phyloP scores from a whole-genome alignment of 352 stramenopile species.

The Plasmopara muralis region DNA sequence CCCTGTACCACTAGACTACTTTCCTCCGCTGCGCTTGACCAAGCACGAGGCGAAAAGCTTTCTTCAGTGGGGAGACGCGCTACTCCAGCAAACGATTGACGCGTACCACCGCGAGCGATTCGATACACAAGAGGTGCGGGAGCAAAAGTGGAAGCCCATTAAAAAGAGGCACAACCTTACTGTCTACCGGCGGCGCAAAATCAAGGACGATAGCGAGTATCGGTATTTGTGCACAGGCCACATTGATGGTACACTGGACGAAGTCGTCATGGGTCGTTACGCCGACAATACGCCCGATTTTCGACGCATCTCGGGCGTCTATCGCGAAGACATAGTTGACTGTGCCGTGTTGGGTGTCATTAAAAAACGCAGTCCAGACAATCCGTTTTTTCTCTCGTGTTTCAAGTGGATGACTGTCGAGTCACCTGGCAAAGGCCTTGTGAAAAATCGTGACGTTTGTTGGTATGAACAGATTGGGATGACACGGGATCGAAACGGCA shows the following conservation, averaged over 20 bases:
- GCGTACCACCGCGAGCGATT: constrained; percentile 64
- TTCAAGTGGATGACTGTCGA: constrained; percentile 83
- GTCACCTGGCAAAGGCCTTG: constrained; percentile 56
- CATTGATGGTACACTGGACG: constrained; percentile 64
- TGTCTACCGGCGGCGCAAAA: constrained; percentile 47
- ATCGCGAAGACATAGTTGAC: constrained; percentile 71
- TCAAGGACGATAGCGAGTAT: constrained; percentile 42
- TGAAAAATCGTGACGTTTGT: constrained; percentile 76
- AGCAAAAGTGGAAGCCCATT: constrained; percentile 66
- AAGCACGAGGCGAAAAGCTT: constrained; percentile 41
- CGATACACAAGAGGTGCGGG: constrained; percentile 46
- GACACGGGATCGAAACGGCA: constrained; percentile 58
- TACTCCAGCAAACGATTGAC: constrained; percentile 63
- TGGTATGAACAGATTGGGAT: constrained; percentile 74
- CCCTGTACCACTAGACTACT: constrained; percentile 55
- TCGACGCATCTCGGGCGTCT: constrained; percentile 62
- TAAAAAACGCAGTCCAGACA: constrained; percentile 31
- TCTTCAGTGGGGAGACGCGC: constrained; percentile 53
- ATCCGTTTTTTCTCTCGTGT: constrained; percentile 67
- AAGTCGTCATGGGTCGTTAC: constrained; percentile 72
- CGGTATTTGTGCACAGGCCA: constrained; percentile 55
- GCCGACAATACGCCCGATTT: constrained; percentile 64
- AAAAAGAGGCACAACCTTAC: constrained; percentile 56
- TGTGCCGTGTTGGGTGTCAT: constrained; percentile 67
- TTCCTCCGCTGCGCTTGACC: constrained; percentile 44